phyloP scores from a whole-genome alignment of 2,329 filamentous ascomycete species.

The Colletotrichum falcatum region DNA sequence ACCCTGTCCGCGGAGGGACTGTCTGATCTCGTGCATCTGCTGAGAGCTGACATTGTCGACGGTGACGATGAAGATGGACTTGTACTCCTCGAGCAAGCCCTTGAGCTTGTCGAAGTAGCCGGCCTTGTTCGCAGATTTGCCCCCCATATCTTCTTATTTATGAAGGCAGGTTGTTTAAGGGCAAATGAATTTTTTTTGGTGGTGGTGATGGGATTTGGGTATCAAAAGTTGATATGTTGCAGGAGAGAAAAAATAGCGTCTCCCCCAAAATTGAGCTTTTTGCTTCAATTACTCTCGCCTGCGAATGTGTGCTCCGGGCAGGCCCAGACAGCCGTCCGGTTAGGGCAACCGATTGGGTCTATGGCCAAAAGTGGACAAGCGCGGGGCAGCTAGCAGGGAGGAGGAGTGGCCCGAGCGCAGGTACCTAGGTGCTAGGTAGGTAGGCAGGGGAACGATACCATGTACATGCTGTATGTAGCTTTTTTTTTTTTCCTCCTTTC shows the following conservation, averaged over 20 bases:
- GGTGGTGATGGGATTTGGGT: conserved; percentile 41
- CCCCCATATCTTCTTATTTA: conserved; percentile 96
- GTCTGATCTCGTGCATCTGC: conserved; percentile 99
- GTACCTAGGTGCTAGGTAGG: not conserved
- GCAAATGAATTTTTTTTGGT: conserved; percentile 58
- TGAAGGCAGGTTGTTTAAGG: conserved; percentile 99
- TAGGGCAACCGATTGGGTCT: conserved; percentile 51
- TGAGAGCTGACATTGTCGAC: conserved; percentile 99
- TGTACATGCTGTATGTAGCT: conserved; percentile 50
- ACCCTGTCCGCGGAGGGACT: conserved; percentile 88
- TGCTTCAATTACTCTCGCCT: conserved; percentile 31
- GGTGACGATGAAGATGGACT: conserved; percentile 96
- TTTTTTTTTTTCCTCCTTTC: conserved; percentile 53
- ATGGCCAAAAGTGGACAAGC: conserved; percentile 37
- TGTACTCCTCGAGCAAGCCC: conserved; percentile 94
- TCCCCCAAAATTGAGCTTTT: conserved; percentile 30
- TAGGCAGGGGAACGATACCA: conserved; percentile 46
- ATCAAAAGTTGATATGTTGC: conserved; percentile 39
- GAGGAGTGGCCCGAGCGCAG: conserved; percentile 18
- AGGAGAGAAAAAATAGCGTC: conserved; percentile 1
- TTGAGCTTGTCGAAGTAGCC: conserved; percentile 99
- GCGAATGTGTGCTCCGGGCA: conserved; percentile 16
- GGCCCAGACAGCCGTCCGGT: conserved; percentile 39
- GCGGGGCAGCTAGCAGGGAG: conserved; percentile 21
- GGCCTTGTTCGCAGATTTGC: conserved; percentile 94